Base-by-base conservation (phyloP, 805 yeast genomes). In the Ogataea corticis region DNA sequence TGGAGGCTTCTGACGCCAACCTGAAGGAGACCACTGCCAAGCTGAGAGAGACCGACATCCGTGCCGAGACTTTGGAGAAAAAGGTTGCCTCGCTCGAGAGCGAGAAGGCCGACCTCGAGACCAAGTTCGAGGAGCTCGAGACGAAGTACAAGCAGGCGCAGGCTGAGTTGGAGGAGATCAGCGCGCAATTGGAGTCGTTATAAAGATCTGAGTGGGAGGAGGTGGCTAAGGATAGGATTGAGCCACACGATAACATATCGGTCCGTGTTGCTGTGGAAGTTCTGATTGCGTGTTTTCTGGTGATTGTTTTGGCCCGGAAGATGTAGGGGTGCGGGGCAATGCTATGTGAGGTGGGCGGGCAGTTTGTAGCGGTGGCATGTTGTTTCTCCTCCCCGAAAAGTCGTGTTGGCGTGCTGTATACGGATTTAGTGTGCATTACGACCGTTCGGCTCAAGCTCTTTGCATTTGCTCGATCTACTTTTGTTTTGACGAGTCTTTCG, bases 31-130 rank as follows among this genome's bases (percentile, higher is more conserved):
- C 97, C 55, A 89, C 96, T 53, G 89, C 85, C 64, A 91, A 90
- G 75, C 79, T 92, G 69, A 88, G 97, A 71, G 96, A 89, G 67
- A 83, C 96, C 47, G 99, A 94, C 66, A 82, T 94, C 73, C 89
- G 89, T 75, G 92, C 94, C 56, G 99, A 94, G 73, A 96, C 89
- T 70, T 79, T 89, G 69, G 96, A 90, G 73, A 87, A 96, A 75
- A 89, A 86, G 74, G 96, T 92, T 48, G 78, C 88, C 49, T 87
- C 96, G 30, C 78, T 91, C 65, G 98, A 92, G 75, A 74, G 84
- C 57, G 98, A 94, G 75, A 89, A 87, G 72, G 94, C 88, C 58
- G 87, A 84, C 52, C 79, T 87, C 80, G 97, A 94, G 76, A 79
- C 80, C 75, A 90, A 89, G 73, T 85, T 76, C 63, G 98, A 92